phyloP scores from a whole-genome alignment of 495 filamentous ascomycete species.

The Podospora appendiculata region DNA sequence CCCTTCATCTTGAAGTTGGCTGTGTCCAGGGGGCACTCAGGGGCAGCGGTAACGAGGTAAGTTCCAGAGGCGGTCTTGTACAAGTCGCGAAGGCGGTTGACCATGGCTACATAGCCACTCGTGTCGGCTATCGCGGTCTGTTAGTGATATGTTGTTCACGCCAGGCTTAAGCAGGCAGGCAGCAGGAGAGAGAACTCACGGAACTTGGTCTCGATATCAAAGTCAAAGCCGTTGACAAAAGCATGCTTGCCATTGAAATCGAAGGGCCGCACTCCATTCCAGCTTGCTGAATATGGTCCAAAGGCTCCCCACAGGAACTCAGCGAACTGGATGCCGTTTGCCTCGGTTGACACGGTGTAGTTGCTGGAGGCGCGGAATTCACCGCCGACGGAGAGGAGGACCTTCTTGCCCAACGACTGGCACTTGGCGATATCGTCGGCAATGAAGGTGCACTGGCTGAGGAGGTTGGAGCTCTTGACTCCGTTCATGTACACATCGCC shows the following conservation, averaged over 20 bases:
- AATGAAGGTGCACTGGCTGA: conserved; percentile 31
- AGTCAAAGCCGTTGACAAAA: conserved; percentile 60
- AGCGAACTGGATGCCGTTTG: conserved; percentile 48
- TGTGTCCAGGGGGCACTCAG: conserved; percentile 53
- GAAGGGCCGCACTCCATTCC: conserved; percentile 51
- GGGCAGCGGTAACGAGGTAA: conserved; percentile 55
- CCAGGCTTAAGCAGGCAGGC: too few relatives aligned
- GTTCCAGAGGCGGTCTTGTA: conserved; percentile 28
- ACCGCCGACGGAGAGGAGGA: conserved; percentile 59
- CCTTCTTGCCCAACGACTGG: conserved; percentile 54
- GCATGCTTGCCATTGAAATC: conserved; percentile 34
- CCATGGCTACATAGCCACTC: conserved; percentile 32
- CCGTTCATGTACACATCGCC: conserved; percentile 20
- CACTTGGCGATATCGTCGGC: conserved; percentile 52
- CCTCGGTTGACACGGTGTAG: conserved; percentile 41
- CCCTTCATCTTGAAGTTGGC: conserved; percentile 43
- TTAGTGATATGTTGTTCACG: conserved; percentile 8
- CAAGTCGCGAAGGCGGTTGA: conserved; percentile 44
- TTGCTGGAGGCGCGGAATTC: conserved; percentile 10
- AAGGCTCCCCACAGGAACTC: conserved; percentile 60
- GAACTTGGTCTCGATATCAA: conserved; percentile 50
- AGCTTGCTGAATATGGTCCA: conserved; percentile 39
- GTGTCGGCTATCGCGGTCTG: too few relatives aligned
- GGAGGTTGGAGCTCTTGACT: conserved; percentile 23
- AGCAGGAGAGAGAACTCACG: too few relatives aligned